Evolutionary conservation across 163 green algal species (phyloP).

Genomic region (Trebouxiophyceae sp.): DNA sequence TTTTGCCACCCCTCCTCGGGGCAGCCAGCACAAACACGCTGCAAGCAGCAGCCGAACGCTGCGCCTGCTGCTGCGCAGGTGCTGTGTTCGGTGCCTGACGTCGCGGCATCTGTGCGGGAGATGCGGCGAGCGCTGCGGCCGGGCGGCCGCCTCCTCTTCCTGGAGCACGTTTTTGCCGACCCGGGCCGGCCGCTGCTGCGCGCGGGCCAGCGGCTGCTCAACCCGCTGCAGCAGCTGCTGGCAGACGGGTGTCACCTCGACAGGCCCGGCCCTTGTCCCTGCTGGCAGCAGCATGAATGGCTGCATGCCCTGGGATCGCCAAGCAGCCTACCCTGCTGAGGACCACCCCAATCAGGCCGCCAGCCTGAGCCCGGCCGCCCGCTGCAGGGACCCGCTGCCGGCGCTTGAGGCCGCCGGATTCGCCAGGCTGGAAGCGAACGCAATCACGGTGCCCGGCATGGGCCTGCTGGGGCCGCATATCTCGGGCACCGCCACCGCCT

Average conservation of each 20-base stretch:
- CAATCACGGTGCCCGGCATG: constrained; percentile 27
- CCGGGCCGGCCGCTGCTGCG: constrained; percentile 12
- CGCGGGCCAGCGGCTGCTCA: constrained; percentile 42
- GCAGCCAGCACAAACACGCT: no score
- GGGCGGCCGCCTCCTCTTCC: constrained; percentile 44
- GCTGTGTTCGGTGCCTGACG: constrained; percentile 44
- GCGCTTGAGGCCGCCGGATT: background rate
- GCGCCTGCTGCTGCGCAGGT: no score
- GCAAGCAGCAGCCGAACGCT: no score
- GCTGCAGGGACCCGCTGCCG: constrained; percentile 3
- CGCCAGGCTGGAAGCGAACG: background rate
- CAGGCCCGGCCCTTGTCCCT: background rate
- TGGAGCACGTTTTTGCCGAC: constrained; percentile 54
- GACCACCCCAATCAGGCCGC: no score
- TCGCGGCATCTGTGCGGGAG: constrained; percentile 28
- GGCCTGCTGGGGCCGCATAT: constrained; percentile 35
- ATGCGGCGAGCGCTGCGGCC: constrained; percentile 47
- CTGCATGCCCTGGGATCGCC: no score
- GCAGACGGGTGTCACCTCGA: constrained; percentile 70
- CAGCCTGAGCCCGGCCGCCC: no score
- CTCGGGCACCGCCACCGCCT: constrained; percentile 20
- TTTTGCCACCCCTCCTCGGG: background rate
- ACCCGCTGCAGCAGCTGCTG: constrained; percentile 60
- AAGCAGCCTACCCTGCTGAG: no score
- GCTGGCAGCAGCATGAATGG: constrained; percentile 14